phyloP scores from a whole-genome alignment of 179 eudicot species.

The Carnegiea gigantea region DNA sequence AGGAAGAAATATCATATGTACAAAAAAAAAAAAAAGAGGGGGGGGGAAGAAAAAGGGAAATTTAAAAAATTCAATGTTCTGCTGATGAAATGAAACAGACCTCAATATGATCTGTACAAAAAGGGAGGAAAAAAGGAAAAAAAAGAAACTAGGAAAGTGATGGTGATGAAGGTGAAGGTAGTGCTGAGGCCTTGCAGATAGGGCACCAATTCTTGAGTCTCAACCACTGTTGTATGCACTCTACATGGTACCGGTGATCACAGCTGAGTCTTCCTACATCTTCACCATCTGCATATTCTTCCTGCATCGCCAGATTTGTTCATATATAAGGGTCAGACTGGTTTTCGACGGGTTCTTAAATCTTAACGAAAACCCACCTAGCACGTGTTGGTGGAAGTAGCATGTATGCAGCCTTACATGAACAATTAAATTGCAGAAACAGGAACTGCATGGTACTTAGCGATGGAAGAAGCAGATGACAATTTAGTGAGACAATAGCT shows the following conservation, averaged over 20 bases:
- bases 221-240: constrained; percentile 72
- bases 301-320: constrained; percentile 44
- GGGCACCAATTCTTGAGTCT: constrained; percentile 96
- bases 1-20: constrained; percentile 19
- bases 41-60: not conserved
- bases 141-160: not conserved
- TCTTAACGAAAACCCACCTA: too few species aligned
- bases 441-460: too few species aligned
- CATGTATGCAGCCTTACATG: too few species aligned
- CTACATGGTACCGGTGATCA: constrained; percentile 59
- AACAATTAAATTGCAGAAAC: too few species aligned
- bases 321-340: not conserved
- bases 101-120: constrained; percentile 6
- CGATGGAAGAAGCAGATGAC: too few species aligned
- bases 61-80: constrained; percentile 11
- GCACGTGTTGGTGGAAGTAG: too few species aligned
- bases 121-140: not conserved
- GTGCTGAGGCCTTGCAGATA: constrained; percentile 74
- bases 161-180: constrained; percentile 31
- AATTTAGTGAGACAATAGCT: too few species aligned
- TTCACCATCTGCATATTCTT: constrained; percentile 62
- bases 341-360: not conserved
- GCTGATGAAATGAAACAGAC: constrained; percentile 15
- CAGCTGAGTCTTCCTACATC: constrained; percentile 64
- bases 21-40: not conserved